phyloP scores from a whole-genome alignment of 2,329 filamentous ascomycete genomes.

The Aspergillus nomiae region DNA sequence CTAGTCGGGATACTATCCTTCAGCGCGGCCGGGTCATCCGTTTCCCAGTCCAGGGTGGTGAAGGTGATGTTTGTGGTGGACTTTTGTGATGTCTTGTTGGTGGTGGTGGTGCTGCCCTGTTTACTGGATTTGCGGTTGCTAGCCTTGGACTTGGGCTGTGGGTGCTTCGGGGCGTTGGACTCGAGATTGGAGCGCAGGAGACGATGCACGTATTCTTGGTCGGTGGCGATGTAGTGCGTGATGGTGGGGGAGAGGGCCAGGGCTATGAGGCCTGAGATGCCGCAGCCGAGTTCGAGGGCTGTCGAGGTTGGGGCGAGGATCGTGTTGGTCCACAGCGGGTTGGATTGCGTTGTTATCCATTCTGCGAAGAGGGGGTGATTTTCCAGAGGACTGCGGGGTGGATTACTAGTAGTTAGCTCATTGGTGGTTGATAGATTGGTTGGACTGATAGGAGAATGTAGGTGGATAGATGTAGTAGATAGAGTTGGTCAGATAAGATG shows the following conservation, averaged over 20 bases:
- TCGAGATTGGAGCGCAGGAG: conserved; percentile 75
- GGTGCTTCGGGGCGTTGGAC: conserved; percentile 33
- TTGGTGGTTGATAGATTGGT: conserved; percentile 10
- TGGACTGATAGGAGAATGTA: conserved; percentile 1
- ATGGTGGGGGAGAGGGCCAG: conserved; percentile 66
- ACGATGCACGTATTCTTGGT: conserved; percentile 81
- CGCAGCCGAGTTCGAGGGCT: conserved; percentile 83
- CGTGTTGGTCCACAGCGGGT: conserved; percentile 61
- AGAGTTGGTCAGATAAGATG: conserved; percentile 29
- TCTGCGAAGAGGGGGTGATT: conserved; percentile 77
- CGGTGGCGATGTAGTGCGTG: conserved; percentile 73
- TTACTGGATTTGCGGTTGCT: conserved; percentile 12
- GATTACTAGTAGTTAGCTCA: neutral
- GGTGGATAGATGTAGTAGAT: neutral
- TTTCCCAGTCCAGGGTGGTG: conserved; percentile 79
- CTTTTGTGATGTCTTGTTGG: neutral
- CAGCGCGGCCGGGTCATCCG: conserved; percentile 42
- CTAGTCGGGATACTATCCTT: conserved; percentile 35
- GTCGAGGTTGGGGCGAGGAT: conserved; percentile 58
- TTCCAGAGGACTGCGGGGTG: conserved; percentile 75
- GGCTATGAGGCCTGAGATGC: conserved; percentile 79
- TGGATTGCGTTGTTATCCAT: conserved; percentile 65
- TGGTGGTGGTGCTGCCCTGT: conserved; percentile 1
- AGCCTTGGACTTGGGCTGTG: conserved; percentile 6
- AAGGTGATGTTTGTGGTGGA: conserved; percentile 53